Conservation (phyloP, 805 yeast genomes). For the Torulaspora quercuum region DNA sequence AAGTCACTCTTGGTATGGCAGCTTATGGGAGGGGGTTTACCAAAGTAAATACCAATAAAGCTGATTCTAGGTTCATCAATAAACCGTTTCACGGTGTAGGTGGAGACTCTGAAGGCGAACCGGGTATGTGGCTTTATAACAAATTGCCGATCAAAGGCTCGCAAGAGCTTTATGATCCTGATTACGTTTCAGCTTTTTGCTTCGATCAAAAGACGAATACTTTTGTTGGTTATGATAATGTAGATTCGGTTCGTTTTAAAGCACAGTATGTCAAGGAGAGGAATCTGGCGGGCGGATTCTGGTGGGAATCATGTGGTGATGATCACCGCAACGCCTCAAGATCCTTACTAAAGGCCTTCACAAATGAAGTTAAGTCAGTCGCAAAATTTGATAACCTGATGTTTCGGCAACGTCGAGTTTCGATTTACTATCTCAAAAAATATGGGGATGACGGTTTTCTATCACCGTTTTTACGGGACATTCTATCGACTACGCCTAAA, state of each 20-base stretch:
- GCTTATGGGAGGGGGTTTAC: slow-evolving; percentile 66
- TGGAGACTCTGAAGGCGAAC: slow-evolving; percentile 44
- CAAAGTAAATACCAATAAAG: slow-evolving; percentile 37
- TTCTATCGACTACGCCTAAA: no score
- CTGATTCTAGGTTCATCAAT: slow-evolving; percentile 33
- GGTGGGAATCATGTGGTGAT: slow-evolving; percentile 94
- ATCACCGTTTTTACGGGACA: slow-evolving; percentile 10
- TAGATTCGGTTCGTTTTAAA: slow-evolving; percentile 50
- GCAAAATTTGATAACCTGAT: slow-evolving; percentile 15
- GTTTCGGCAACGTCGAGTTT: slow-evolving; percentile 17
- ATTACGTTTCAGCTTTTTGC: slow-evolving; percentile 53
- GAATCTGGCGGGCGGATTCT: slow-evolving; percentile 78
- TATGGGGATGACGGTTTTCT: slow-evolving; percentile 23
- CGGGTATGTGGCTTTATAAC: slow-evolving; percentile 54
- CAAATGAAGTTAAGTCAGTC: slow-evolving; percentile 27
- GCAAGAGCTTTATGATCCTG: slow-evolving; percentile 49
- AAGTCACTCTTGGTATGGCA: slow-evolving; percentile 82
- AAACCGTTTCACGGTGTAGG: slow-evolving; percentile 44
- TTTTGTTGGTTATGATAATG: slow-evolving; percentile 66
- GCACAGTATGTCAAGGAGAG: slow-evolving; percentile 51
- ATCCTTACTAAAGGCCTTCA: slow-evolving; percentile 48
- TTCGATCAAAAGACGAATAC: slow-evolving; percentile 39
- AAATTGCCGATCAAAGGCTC: slow-evolving; percentile 47
- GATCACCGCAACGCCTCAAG: slow-evolving; percentile 30
- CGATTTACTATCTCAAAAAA: slow-evolving; percentile 20